These are phyloP conservation scores for Cryptosporidium xiaoi DNA, from an alignment of 169 alveolate genomes.

Conservation along the genomic window DNA sequence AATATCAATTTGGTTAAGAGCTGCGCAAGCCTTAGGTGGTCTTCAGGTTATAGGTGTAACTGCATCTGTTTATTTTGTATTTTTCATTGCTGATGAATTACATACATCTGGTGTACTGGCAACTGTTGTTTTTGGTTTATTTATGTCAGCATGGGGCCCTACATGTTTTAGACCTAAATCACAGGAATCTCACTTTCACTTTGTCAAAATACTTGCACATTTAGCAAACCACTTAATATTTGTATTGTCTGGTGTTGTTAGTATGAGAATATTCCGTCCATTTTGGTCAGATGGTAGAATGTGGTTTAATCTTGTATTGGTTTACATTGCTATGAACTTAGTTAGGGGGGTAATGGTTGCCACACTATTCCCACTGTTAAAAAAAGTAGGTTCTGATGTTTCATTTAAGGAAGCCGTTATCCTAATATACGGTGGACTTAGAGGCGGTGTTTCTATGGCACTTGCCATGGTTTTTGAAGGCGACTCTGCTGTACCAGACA, in stretches of 20 bases:
- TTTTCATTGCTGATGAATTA: slow-evolving; percentile 76
- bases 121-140: slow-evolving; percentile 78
- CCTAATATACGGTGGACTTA: slow-evolving; percentile 91
- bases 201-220: slow-evolving; percentile 74
- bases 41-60: slow-evolving; percentile 77
- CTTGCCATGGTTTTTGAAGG: slow-evolving; percentile 90
- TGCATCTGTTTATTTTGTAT: slow-evolving; percentile 75
- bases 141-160: slow-evolving; percentile 77
- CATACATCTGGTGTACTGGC: slow-evolving; percentile 78
- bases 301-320: slow-evolving; percentile 74
- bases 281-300: slow-evolving; percentile 76
- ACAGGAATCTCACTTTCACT: slow-evolving; percentile 74
- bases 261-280: slow-evolving; percentile 74
- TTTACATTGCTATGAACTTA: slow-evolving; percentile 76
- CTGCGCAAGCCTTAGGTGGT: slow-evolving; percentile 73
- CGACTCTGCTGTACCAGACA: slow-evolving; percentile 82
- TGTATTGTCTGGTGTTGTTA: slow-evolving; percentile 76
- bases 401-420: slow-evolving; percentile 78
- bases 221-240: slow-evolving; percentile 77
- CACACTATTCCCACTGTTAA: slow-evolving; percentile 69
- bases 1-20: slow-evolving; percentile 71
- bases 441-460: slow-evolving; percentile 93
- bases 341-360: slow-evolving; percentile 74
- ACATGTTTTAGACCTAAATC: slow-evolving; percentile 75
- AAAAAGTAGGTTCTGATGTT: slow-evolving; percentile 77